Conservation (phyloP, 179 eudicot genomes). For the Heliamphora pulchella region DNA sequence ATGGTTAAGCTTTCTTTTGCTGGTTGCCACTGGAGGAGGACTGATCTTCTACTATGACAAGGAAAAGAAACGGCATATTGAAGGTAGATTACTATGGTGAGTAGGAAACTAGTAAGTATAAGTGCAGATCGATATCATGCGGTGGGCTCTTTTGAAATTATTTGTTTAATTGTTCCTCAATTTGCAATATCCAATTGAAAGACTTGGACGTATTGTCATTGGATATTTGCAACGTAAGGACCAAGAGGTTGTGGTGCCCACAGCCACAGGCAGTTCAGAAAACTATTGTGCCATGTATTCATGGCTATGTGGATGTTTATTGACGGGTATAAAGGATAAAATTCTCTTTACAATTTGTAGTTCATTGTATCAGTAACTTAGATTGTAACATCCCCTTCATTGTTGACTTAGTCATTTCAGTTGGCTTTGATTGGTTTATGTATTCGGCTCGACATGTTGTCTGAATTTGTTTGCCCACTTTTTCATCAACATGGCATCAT, state of each 20-base stretch:
- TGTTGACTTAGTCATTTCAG: no score
- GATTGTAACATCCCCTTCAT: no score
- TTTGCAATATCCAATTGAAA: neutral
- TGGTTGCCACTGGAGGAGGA: constrained; percentile 79
- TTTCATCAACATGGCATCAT: neutral
- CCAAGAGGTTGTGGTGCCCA: neutral
- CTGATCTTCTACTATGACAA: constrained; percentile 69
- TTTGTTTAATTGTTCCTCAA: neutral
- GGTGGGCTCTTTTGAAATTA: neutral
- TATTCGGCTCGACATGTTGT: neutral
- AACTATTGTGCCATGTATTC: no score
- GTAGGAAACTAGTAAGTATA: constrained; percentile 27
- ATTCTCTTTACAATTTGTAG: neutral
- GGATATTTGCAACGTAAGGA: neutral
- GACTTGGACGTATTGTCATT: neutral
- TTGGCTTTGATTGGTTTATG: no score
- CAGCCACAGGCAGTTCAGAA: no score
- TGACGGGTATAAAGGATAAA: neutral
- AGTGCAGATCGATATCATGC: neutral
- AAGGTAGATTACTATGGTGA: constrained; percentile 91
- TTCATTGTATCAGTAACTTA: no score
- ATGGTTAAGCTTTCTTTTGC: constrained; percentile 89
- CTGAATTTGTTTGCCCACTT: neutral
- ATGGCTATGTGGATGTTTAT: neutral
- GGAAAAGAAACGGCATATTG: constrained; percentile 83